phyloP scores from a whole-genome alignment of 768 basidiomycete species.

The Phanerochaete carnosa region DNA sequence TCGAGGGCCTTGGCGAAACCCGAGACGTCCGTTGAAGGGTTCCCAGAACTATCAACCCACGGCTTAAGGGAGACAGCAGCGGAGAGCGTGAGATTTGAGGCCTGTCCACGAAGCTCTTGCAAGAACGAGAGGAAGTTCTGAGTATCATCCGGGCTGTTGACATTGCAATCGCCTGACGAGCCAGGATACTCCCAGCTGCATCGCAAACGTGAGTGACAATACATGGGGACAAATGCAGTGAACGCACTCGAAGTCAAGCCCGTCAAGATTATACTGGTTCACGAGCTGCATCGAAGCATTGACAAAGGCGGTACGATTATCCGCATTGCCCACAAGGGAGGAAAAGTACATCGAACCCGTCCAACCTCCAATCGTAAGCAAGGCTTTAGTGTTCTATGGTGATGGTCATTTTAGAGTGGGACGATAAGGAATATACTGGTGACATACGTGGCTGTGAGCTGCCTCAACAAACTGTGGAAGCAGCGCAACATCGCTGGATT shows the following conservation, averaged over 20 bases:
- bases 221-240: neutral
- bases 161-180: slow-evolving; percentile 66
- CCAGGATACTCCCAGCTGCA: slow-evolving; percentile 86
- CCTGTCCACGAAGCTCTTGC: slow-evolving; percentile 54
- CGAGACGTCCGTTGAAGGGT: slow-evolving; percentile 65
- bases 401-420: neutral
- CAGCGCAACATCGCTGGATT: slow-evolving; percentile 42
- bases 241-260: slow-evolving; percentile 14
- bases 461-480: slow-evolving; percentile 55
- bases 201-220: slow-evolving; percentile 54
- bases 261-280: slow-evolving; percentile 33
- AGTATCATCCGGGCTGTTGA: slow-evolving; percentile 52
- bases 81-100: slow-evolving; percentile 54
- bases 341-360: slow-evolving; percentile 63
- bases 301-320: slow-evolving; percentile 63
- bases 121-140: slow-evolving; percentile 79
- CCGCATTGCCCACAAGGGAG: slow-evolving; percentile 47
- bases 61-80: slow-evolving; percentile 48
- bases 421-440: neutral
- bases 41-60: slow-evolving; percentile 45
- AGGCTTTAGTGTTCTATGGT: slow-evolving; percentile 49
- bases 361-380: slow-evolving; percentile 73
- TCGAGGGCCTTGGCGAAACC: slow-evolving; percentile 69
- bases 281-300: slow-evolving; percentile 49
- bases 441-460: slow-evolving; percentile 35